A percentile compares a stretch with the other conserved stretches of the same genome.
Evolutionary conservation across 1,284 basidiomycete species (phyloP).

Genomic region (Sanghuangporus sanghuang): DNA sequence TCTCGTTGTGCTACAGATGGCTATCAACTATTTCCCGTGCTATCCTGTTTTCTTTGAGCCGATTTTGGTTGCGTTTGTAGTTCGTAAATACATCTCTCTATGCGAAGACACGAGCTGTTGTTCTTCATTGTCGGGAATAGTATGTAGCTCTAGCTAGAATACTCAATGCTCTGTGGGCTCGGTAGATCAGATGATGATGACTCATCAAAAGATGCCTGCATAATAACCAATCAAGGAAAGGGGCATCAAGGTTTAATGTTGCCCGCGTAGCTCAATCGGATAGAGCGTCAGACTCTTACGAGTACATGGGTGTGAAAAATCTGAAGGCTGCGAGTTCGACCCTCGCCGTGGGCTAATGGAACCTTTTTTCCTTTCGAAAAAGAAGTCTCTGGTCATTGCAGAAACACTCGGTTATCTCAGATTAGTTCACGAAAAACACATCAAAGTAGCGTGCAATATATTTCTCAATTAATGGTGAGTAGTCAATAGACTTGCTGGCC

Average conservation of each 20-base stretch:
- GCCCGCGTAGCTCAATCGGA: constrained; percentile 87
- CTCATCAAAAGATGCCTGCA: too few species aligned
- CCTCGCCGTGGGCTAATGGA: constrained; percentile 77
- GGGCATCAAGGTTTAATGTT: too few species aligned
- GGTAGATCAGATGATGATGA: too few species aligned
- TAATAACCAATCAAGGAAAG: too few species aligned
- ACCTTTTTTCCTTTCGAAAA: too few species aligned
- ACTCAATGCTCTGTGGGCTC: too few species aligned
- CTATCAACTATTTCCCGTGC: neutral
- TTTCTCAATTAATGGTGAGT: too few species aligned
- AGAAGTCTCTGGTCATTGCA: too few species aligned
- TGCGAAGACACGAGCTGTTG: neutral
- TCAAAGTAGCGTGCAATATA: too few species aligned
- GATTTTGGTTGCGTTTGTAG: neutral
- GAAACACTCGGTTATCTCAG: too few species aligned
- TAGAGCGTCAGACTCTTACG: constrained; percentile 73
- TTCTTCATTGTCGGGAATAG: neutral
- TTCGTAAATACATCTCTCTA: neutral
- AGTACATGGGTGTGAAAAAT: constrained; percentile 28
- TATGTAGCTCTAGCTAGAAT: neutral
- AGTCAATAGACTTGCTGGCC: too few species aligned
- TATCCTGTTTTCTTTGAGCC: neutral
- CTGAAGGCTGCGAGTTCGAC: constrained; percentile 91
- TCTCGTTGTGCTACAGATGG: neutral
- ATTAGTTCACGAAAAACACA: too few species aligned